Evolutionary conservation across 2,329 filamentous ascomycete species (phyloP).

Genomic region (Penicillium sp.): DNA sequence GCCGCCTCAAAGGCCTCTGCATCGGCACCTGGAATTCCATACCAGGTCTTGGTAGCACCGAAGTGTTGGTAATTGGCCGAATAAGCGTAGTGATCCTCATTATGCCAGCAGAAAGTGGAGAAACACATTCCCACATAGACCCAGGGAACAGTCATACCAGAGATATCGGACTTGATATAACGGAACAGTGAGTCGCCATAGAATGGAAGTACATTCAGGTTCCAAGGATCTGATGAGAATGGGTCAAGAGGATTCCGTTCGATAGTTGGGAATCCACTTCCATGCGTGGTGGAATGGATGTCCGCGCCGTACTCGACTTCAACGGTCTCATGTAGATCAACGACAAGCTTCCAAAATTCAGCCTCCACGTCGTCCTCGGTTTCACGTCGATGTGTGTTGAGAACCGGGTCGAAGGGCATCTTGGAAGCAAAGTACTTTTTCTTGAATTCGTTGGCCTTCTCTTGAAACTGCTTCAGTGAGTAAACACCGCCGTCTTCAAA

Average conservation of each 20-base stretch:
- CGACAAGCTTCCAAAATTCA: slow-evolving; percentile 94
- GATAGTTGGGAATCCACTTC: slow-evolving; percentile 91
- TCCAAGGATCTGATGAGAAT: slow-evolving; percentile 91
- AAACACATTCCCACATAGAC: slow-evolving; percentile 99
- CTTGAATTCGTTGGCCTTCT: slow-evolving; percentile 93
- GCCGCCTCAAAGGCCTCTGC: slow-evolving; percentile 92
- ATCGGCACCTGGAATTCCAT: slow-evolving; percentile 91
- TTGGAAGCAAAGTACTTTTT: slow-evolving; percentile 88
- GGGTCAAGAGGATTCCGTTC: slow-evolving; percentile 84
- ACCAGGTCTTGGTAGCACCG: slow-evolving; percentile 98
- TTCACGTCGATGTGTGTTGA: slow-evolving; percentile 75
- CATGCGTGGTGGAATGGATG: slow-evolving; percentile 96
- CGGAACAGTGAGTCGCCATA: slow-evolving; percentile 90
- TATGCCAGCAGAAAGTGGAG: slow-evolving; percentile 99
- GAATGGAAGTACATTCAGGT: slow-evolving; percentile 86
- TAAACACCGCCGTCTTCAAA: slow-evolving; percentile 97
- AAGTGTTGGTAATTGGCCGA: slow-evolving; percentile 99
- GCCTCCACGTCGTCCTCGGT: slow-evolving; percentile 94
- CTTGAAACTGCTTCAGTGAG: slow-evolving; percentile 91
- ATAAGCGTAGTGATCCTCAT: slow-evolving; percentile 96
- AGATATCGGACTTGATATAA: slow-evolving; percentile 97
- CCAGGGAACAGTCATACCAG: slow-evolving; percentile 99
- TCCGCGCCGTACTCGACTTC: slow-evolving; percentile 98
- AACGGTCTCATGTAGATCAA: slow-evolving; percentile 89
- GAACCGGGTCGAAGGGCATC: slow-evolving; percentile 80